phyloP scores from a whole-genome alignment of 2,329 filamentous ascomycete genomes.

The Dendrostoma leiphaemia region DNA sequence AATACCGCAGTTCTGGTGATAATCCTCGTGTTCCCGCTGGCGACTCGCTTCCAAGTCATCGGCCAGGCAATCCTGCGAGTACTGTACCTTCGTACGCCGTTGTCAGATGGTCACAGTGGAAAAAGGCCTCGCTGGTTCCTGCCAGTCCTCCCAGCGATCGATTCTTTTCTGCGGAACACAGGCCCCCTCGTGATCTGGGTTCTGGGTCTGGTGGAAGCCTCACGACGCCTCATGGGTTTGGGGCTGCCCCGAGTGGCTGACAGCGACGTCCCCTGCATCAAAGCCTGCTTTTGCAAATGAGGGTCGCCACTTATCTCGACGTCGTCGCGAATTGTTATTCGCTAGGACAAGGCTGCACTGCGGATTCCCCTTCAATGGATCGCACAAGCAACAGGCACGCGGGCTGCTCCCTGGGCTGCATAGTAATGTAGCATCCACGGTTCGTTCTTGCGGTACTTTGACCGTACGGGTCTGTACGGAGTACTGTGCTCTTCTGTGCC shows the following conservation, averaged over 20 bases:
- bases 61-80: no score
- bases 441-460: background rate
- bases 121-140: no score
- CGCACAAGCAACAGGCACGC: constrained; percentile 1
- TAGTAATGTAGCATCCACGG: no score
- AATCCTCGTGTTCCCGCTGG: no score
- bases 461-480: background rate
- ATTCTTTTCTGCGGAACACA: background rate
- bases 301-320: constrained; percentile 13
- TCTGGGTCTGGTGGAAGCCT: constrained; percentile 10
- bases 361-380: constrained; percentile 6
- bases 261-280: constrained; percentile 11
- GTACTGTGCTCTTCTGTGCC: background rate
- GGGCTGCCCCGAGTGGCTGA: constrained; percentile 15
- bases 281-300: constrained; percentile 14
- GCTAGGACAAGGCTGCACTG: constrained; percentile 14
- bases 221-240: constrained; percentile 7
- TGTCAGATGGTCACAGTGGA: no score
- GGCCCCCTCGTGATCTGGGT: constrained; percentile 10
- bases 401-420: background rate
- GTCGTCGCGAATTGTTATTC: constrained; percentile 7
- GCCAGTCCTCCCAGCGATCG: no score
- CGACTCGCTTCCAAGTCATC: no score
- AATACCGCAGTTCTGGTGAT: no score
- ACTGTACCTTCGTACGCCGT: no score